phyloP scores from a whole-genome alignment of 2,329 filamentous ascomycete genomes.

The Rhytidhysteron rufulum region DNA sequence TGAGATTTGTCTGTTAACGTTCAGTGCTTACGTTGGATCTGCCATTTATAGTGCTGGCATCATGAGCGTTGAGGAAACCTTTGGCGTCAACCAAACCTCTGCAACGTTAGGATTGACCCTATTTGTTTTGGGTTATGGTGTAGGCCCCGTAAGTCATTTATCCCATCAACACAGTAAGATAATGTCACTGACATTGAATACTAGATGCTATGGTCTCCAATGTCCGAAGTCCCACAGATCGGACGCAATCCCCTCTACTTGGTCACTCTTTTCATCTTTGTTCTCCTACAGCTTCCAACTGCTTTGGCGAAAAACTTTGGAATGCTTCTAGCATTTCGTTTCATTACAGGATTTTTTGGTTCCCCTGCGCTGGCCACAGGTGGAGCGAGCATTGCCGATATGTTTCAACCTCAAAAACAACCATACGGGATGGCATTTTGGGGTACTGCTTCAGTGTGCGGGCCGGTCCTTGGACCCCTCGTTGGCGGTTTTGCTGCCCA shows the following conservation, averaged over 20 bases:
- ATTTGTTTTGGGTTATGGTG: slow-evolving; percentile 26
- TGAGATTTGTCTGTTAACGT: slow-evolving; percentile 46
- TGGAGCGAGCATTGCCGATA: slow-evolving; percentile 44
- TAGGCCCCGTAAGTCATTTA: slow-evolving; percentile 26
- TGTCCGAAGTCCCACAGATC: slow-evolving; percentile 47
- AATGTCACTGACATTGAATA: neutral
- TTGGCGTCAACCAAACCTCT: slow-evolving; percentile 37
- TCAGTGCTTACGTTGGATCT: slow-evolving; percentile 45
- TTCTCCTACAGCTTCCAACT: slow-evolving; percentile 46
- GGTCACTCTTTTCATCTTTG: slow-evolving; percentile 42
- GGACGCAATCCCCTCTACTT: slow-evolving; percentile 46
- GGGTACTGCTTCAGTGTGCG: slow-evolving; percentile 39
- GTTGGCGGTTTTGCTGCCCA: slow-evolving; percentile 41
- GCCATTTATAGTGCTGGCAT: slow-evolving; percentile 45
- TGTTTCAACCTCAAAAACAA: slow-evolving; percentile 38
- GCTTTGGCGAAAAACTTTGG: slow-evolving; percentile 47
- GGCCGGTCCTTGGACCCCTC: slow-evolving; percentile 41
- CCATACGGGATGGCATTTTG: slow-evolving; percentile 40
- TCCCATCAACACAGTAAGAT: neutral
- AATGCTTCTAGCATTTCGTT: slow-evolving; percentile 50
- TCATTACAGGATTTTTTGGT: slow-evolving; percentile 48
- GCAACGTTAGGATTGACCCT: slow-evolving; percentile 44
- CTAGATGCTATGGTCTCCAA: slow-evolving; percentile 37
- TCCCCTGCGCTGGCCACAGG: slow-evolving; percentile 45
- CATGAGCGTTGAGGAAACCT: slow-evolving; percentile 30